Base-by-base conservation (phyloP, 495 filamentous ascomycete species). In the Tetracladium setigerum region DNA sequence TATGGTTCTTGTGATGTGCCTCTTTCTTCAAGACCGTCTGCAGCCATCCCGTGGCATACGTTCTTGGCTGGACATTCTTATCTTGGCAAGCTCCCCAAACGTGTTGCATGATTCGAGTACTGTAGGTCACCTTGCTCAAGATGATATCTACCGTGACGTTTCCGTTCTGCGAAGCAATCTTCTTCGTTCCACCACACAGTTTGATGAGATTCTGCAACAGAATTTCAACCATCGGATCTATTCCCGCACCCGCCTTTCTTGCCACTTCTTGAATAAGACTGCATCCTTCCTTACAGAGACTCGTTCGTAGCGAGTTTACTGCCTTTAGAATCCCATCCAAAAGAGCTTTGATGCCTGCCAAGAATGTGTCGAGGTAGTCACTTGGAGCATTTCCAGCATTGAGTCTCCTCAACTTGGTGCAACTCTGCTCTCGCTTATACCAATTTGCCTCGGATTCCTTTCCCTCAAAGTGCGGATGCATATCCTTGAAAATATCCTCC, bases 371-470 rank as follows among this genome's bases (percentile, higher is more conserved):
- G 17, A 77, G 72, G 55, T 83, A 95, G 39, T 92, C 85, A 14
- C 79, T 74, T 6, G 85, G 81, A 5, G 83, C 87, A 63, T 97
- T 98, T 36, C 92, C 92, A 41, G 79, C 81, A 8, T 83, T 80
- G 14, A 97, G 70, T 52, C 81, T 77, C 24, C 91, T 81, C 9
- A 97, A 62, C 46, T 84, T 87, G 15, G 75, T 72, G 19, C 85
- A 71, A 57, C 73, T 83, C 66, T 89, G 83, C 55, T 96, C 91
- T 60, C 94, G 76, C 44, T 80, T 77, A 56, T 83, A 56, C 89
- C 92, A 98, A 57, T 98, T 98, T 19, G 82, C 72, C 56, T 97
- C 92, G 0, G 84, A 80, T 65, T 98, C 92, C 57, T 76, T 87
- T 33, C 90, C 91, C 52, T 96, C 89, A 55, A 97, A 97, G 57